Evolutionary conservation across 768 basidiomycete species (phyloP), one percentile per base, ranked within the genome.

Genomic region (Termitomyces sp.): DNA sequence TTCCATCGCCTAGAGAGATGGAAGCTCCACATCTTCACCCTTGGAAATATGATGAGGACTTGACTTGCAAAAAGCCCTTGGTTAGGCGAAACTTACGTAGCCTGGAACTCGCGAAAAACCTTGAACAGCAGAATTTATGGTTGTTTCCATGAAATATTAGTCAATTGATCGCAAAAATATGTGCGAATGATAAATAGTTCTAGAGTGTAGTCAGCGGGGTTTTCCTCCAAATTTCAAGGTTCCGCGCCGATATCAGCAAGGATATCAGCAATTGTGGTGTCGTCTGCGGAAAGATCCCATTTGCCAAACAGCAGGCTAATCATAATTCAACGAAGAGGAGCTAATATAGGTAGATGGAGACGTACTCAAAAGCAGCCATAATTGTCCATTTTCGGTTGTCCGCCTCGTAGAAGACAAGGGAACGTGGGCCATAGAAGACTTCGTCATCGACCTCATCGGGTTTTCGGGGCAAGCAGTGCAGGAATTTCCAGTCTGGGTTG

Each of bases 351-450:
- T 19, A 19, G 45, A 23, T 8, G 26, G 3, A 7, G 26, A 83
- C 88, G 55, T 64, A 93, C 91, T 94, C 91, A 64, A 97, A 96
- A 11, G 83, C 70, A 14, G 94, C 91, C 86, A 95, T 92, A 64
- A 87, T 96, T 0, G 94, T 94, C 95, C 94, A 96, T 69, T 94
- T 95, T 57, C 96, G 83, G 75, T 99, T 99, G 74, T 98, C 95
- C 0, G 94, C 87, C 71, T 94, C 94, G 15, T 84, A 87, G 81
- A 94, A 99, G 12, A 89, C 96, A 45, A 97, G 82, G 15, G 91
- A 94, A 46, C 94, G 85, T 38, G 87, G 83, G 8, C 94, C 92
- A 67, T 98, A 97, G 69, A 98, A 98, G 17, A 98, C 89, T 76
- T 96, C 93, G 66, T 98, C 94, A 67, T 98, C 90, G 46, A 99